Percentiles rank a stretch among this genome's conserved stretches.
Conservation (phyloP, 1,284 basidiomycete genomes). For the Cryptococcus sp. region DNA sequence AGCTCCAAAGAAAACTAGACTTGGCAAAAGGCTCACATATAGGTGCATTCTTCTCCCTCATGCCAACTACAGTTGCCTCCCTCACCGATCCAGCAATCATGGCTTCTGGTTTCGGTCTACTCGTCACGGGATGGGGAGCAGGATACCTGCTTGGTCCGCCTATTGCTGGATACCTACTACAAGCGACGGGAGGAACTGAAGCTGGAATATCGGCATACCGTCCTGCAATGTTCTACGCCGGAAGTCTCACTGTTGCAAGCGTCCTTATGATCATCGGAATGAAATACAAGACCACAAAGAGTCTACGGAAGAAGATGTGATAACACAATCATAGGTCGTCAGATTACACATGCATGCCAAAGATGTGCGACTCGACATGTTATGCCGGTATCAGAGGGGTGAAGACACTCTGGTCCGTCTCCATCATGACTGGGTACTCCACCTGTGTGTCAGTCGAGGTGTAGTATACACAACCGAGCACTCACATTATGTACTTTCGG, state of each 20-base stretch:
- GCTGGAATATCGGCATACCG: slow-evolving; percentile 21
- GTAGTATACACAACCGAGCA: no score
- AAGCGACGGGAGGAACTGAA: slow-evolving; percentile 17
- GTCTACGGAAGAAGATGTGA: slow-evolving; percentile 6
- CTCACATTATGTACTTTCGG: background rate
- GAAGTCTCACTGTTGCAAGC: slow-evolving; percentile 15
- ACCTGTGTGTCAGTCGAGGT: background rate
- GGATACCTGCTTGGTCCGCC: slow-evolving; percentile 30
- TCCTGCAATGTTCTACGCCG: slow-evolving; percentile 31
- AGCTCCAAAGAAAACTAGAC: background rate
- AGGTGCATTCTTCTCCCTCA: slow-evolving; percentile 30
- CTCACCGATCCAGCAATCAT: slow-evolving; percentile 17
- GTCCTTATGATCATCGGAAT: slow-evolving; percentile 6
- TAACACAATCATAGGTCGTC: background rate
- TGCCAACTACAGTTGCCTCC: slow-evolving; percentile 23
- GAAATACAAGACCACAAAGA: slow-evolving; percentile 5
- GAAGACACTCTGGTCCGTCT: slow-evolving; percentile 2
- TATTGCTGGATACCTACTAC: slow-evolving; percentile 25
- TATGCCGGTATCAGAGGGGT: slow-evolving; percentile 5
- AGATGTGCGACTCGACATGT: background rate
- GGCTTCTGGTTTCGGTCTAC: slow-evolving; percentile 24
- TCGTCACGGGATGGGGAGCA: slow-evolving; percentile 23
- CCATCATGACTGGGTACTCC: background rate
- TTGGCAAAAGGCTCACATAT: background rate
- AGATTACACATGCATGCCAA: background rate